Percentiles rank a stretch among this genome's conserved stretches.
phyloP scores from a whole-genome alignment of 78 protist genomes.

The Dictyostelium citrinum region DNA sequence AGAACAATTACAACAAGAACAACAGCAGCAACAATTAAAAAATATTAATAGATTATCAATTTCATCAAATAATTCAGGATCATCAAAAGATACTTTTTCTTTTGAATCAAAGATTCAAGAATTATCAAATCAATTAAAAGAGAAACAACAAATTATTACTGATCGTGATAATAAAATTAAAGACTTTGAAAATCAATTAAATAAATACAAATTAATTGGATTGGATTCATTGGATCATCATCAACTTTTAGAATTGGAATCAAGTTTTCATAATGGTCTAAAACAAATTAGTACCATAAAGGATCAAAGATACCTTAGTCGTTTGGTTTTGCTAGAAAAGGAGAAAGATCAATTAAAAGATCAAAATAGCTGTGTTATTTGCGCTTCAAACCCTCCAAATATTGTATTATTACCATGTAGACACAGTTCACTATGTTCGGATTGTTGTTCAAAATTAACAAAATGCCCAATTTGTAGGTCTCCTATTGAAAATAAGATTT shows the following conservation, averaged over 20 bases:
- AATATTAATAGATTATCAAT: not conserved
- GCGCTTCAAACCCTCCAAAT: slow-evolving; percentile 23
- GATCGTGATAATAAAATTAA: not conserved
- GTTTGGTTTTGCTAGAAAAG: not conserved
- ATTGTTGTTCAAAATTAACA: not conserved
- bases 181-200: not conserved
- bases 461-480: slow-evolving; percentile 28
- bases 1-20: not conserved
- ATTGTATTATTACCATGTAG: slow-evolving; percentile 12
- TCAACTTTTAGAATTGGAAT: not conserved
- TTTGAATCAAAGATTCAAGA: not conserved
- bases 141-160: not conserved
- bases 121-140: not conserved
- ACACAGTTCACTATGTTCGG: slow-evolving; percentile 23
- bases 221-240: not conserved
- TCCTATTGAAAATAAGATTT: not conserved
- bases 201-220: not conserved
- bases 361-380: slow-evolving; percentile 42
- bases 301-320: slow-evolving; percentile 16
- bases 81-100: not conserved
- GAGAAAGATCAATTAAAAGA: slow-evolving; percentile 49
- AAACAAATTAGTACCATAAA: not conserved
- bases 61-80: not conserved
- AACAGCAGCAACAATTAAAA: not conserved
- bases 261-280: not conserved